Evolutionary conservation across 345 rosid genomes (phyloP), one percentile per base, ranked within the genome.

Genomic region (Acer yangbiense): DNA sequence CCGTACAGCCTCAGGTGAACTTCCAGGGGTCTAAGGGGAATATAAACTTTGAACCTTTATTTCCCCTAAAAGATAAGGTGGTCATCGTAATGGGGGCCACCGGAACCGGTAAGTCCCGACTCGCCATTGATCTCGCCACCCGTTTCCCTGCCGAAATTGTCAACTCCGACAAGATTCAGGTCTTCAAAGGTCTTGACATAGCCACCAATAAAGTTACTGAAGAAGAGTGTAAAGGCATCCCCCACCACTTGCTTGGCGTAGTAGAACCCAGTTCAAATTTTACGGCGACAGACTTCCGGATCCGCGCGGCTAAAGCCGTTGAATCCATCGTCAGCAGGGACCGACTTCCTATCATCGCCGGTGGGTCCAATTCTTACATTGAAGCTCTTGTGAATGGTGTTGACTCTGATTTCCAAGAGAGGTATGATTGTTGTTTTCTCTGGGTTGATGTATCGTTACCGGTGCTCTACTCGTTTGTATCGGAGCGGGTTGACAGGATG

Each of bases 91-190:
- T 95, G 79, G 98, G 98, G 0, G 93, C 97, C n/a, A 95, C 98
- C 2, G 98, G 96, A 39, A 91, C 97, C 3, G 98, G 98, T 0
- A 95, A 95, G 65, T 92, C 98, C 14, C 85, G 93, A 4, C 85
- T 95, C 0, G 98, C 98, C 18, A 92, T 95, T 75, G 98, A 95
- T 66, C 71, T 95, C 0, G 98, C 98, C 43, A 83, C 90, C 25
- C 90, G 85, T 52, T 86, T 89, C 62, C 87, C 91, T 8, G 95
- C 92, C 1, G 98, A 93, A 89, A 85, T 95, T 10, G 62, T 95
- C 3, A 93, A 95, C 67, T 92, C 93, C 3, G 98, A 95, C 77
- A 95, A 95, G 85, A 95, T 95, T 62, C 98, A 95, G 84, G 94
- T 90, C 18, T 89, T 88, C 65, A 86, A 84, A 75, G 98, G 99